Evolutionary conservation across 495 filamentous ascomycete species (phyloP), one percentile per base, ranked within the genome.

Genomic region (Xylaria cubensis): DNA sequence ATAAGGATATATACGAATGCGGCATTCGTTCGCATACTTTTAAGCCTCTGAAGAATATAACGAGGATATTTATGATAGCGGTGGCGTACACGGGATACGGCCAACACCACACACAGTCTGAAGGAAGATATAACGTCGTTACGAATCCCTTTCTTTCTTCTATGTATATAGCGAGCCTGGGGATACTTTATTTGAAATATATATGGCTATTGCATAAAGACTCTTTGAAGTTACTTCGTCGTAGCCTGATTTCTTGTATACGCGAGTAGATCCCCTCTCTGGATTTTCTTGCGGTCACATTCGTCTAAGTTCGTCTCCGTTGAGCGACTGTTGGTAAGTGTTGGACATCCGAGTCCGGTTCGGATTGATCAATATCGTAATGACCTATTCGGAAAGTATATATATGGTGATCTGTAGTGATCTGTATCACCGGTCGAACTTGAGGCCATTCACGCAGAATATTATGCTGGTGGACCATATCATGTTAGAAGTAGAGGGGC

Each of bases 101-200:
- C 42, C 41, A 64, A 29, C 39, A 19, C 62, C 21, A 32, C 17
- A 26, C 10, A n/a, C 29, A 26, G 24, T 13, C 21, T 17, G 12
- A 64, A 64, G 42, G 42, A 13, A 34, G 10, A 64, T 64, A 50
- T 64, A 44, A 64, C 42, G 62, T 48, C 42, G 39, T 64, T 64
- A 64, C 62, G 62, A 64, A 64, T 64, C 17, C 24, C 17, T 34
- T 48, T 64, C 12, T n/a, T 50, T 7, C 39, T 32, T 64, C n/a
- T 17, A 50, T 24, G 29, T 46, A 64, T 50, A 64, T 48, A 50
- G 13, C 41, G 1, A 21, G 21, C 1, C 42, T 34, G 24, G 1
- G 53, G 26, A 7, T 17, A 34, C 10, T 48, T 36, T 13, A n/a
- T n/a, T n/a, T n/a, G n/a, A 64, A 44, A 24, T 41, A 19, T 21